Conservation (phyloP, 345 rosid genomes). For the Euphorbia pulcherrima region DNA sequence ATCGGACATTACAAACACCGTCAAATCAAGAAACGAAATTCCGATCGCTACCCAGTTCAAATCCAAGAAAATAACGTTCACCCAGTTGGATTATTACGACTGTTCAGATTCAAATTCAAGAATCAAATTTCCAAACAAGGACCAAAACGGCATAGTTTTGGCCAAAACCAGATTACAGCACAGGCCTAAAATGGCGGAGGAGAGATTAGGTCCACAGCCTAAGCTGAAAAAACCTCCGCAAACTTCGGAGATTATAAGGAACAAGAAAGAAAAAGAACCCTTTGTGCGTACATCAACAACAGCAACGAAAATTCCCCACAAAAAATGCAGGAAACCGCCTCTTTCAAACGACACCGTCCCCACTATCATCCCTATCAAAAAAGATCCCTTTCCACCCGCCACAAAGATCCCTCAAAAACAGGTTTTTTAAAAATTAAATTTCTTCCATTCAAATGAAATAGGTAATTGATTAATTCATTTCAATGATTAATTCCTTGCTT, state of each 20-base stretch:
- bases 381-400: conserved; percentile 57
- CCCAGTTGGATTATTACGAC: conserved; percentile 16
- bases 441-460: too few relatives aligned
- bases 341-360: conserved; percentile 47
- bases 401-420: conserved; percentile 51
- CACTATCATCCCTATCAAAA: conserved; percentile 62
- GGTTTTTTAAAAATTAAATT: conserved; percentile 40
- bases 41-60: conserved; percentile 31
- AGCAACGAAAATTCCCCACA: conserved; percentile 45
- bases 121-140: conserved; percentile 37
- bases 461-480: too few relatives aligned
- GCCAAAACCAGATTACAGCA: conserved; percentile 11
- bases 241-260: conserved; percentile 34
- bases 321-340: conserved; percentile 54
- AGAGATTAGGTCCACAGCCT: conserved; percentile 16
- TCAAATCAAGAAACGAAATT: conserved; percentile 37
- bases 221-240: conserved; percentile 40
- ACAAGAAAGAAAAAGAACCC: conserved; percentile 68
- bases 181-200: conserved; percentile 16
- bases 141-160: conserved; percentile 9
- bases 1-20: conserved; percentile 70
- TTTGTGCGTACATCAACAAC: conserved; percentile 45
- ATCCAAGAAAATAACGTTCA: conserved; percentile 38
- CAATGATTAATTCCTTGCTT: conserved; percentile 3
- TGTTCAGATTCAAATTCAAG: conserved; percentile 33